Base-by-base conservation (phyloP, 2,329 filamentous ascomycete species). In the Monosporascus sp. region DNA sequence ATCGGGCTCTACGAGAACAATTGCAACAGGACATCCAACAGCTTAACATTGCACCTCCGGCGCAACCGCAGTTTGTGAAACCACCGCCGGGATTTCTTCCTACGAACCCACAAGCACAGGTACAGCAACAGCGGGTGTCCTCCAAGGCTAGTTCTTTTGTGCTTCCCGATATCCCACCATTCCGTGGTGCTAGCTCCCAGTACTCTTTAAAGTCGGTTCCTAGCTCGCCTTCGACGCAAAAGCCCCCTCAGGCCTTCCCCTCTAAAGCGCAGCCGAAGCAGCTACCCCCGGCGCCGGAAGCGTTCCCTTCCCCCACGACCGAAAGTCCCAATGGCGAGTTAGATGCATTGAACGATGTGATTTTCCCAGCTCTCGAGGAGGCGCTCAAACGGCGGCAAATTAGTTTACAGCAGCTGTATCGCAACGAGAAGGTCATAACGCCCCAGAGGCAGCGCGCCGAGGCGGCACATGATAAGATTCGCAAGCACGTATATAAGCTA, bases 331-430 rank as follows among this genome's bases (percentile, higher is more conserved):
- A 83, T 52, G 84, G 82, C 14, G 88, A 95, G 54, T 80, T 96
- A 22, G 94, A 95, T 51, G 91, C 92, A 2, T 80, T 97, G 1
- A 90, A 88, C 65, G 90, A 93, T 61, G 93, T 99, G 49, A 90
- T 99, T 38, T 86, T 97, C 58, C 94, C 94, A 0, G 93, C 94
- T 2, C 80, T 99, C 2, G 91, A 96, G 71, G 89, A 94, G 61
- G 91, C 94, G 7, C 83, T 97, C 20, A 90, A 91, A 68, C 83
- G 94, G 50, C 87, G 94, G 51, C 81, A 84, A 66, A 80, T 81
- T 59, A 77, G 82, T 40, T 72, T 86, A 51, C 82, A 83, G 64
- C 78, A 80, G 53, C 64, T 75, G 45, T 75, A 79, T 57, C 73
- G 70, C 66, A 61, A 71, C 68, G 66, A 73, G 60, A 72, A 71